phyloP scores from a whole-genome alignment of 495 filamentous ascomycete genomes.

The Hyaloscypha variabilis region DNA sequence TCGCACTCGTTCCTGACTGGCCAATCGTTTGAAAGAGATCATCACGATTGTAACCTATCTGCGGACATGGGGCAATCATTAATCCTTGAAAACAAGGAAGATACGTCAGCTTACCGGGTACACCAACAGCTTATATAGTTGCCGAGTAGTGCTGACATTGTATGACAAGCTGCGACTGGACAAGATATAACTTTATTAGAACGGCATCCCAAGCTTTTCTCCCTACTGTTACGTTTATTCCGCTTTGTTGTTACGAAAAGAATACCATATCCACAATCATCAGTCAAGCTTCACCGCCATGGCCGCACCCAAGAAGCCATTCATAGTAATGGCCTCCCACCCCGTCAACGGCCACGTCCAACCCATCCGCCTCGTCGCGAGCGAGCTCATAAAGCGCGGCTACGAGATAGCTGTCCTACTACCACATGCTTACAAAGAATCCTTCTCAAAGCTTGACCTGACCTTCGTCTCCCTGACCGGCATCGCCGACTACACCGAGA shows the following conservation, averaged over 20 bases:
- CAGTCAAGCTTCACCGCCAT: not conserved
- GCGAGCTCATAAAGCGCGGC: slow-evolving; percentile 2
- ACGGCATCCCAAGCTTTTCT: not conserved
- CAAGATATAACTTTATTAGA: not conserved
- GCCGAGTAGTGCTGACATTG: not conserved
- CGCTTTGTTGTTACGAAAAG: no score
- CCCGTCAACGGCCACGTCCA: slow-evolving; percentile 9
- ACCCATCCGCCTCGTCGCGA: slow-evolving; percentile 5
- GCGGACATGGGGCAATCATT: no score
- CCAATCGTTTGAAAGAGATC: no score
- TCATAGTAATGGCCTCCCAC: slow-evolving; percentile 2
- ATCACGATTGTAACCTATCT: no score
- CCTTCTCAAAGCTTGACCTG: not conserved
- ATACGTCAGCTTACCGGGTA: not conserved
- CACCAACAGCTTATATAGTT: not conserved
- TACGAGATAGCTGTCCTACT: slow-evolving; percentile 4
- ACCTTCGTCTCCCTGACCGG: not conserved
- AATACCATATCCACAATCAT: not conserved
- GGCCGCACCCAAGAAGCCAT: slow-evolving; percentile 1
- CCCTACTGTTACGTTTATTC: not conserved
- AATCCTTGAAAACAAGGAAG: no score
- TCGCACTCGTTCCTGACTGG: no score
- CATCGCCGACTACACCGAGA: not conserved
- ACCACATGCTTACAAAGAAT: slow-evolving; percentile 1
- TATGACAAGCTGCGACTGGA: not conserved